Percentiles rank a stretch among this genome's conserved stretches.
phyloP scores from a whole-genome alignment of 148 eudicot species.

The Salicornia ramosissima region DNA sequence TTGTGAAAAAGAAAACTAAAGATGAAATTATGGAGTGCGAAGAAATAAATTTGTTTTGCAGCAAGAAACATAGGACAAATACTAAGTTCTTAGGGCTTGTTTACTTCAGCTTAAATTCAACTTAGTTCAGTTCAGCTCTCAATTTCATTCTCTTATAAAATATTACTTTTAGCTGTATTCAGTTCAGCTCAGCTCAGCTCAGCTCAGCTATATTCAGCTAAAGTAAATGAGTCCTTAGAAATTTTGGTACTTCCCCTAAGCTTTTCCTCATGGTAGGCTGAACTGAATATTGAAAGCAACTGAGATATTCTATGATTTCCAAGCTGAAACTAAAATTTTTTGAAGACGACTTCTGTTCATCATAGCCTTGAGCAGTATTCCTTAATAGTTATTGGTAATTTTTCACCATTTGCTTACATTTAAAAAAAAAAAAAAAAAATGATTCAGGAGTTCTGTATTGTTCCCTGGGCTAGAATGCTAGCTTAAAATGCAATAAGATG shows the following conservation, averaged over 20 bases:
- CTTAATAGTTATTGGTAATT: neutral
- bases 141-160: no score
- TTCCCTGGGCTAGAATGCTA: neutral
- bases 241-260: neutral
- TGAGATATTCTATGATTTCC: neutral
- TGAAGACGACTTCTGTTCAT: neutral
- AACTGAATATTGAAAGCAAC: neutral
- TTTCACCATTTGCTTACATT: neutral
- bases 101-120: no score
- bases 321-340: no score
- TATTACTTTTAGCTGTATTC: no score
- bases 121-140: no score
- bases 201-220: no score
- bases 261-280: neutral
- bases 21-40: neutral
- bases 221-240: neutral
- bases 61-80: neutral
- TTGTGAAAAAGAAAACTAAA: neutral
- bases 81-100: neutral
- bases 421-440: no score
- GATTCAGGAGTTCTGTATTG: neutral
- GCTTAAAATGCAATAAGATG: neutral
- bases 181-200: no score
- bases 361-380: neutral
- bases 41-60: neutral